Base-by-base conservation (phyloP, 306 rosid genomes). In the Quercus glauca region DNA sequence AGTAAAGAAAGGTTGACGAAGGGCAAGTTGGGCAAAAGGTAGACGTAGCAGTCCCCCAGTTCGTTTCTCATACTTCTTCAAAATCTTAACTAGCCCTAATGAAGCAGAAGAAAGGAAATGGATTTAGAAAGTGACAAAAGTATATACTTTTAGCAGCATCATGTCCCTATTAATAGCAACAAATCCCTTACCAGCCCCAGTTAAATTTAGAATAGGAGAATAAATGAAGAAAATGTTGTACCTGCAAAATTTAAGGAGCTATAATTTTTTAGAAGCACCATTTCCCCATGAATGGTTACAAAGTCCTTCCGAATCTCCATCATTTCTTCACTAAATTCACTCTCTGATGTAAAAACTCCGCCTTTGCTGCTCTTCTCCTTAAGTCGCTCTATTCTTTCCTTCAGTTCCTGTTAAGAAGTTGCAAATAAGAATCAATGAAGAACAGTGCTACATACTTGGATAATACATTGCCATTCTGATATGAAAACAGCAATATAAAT, bases 241-340 rank as follows among this genome's bases (percentile, higher is more conserved):
- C 99, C 99, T 78, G 97, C 96, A 87, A 95, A 95, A 84, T 95
- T 95, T 83, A 95, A 81, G 80, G 98, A 95, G 80, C 99, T 95
- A 80, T 93, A 95, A 80, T 88, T 95, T 86, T 93, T 93, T 1
- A 95, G 94, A 67, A 95, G 98, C 84, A 93, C 98, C 98, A 95
- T 93, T 85, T 89, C 91, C 82, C 99, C 99, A 80, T 95, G 99
- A 83, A 95, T 91, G 83, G 94, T 84, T 74, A 95, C 99, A 20
- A 95, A 93, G 86, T 93, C 98, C 90, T 81, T 93, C 76, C 96
- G 94, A 37, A 93, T 95, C 73, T 89, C 95, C 99, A 95, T 95
- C 89, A 90, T 89, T 87, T 95, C 99, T 85, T 95, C 90, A 80
- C 98, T 91, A 78, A 95, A 95, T 82, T 93, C 94, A 53, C 84